Conservation (phyloP, 164 flowering plant genomes). For the Annona cherimola region DNA sequence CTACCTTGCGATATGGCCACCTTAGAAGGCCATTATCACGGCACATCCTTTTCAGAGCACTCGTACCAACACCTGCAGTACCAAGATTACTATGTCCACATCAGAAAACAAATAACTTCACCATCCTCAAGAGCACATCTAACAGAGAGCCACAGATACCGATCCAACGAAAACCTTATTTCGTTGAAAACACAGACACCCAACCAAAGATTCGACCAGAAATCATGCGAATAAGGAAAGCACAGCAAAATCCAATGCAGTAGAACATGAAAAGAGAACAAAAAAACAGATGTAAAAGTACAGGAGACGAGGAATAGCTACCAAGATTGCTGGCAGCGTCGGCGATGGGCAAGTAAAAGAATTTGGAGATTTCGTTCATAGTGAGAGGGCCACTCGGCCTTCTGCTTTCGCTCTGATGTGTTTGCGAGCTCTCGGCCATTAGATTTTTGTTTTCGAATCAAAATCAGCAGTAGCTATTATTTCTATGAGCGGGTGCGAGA, state of each 20-base stretch:
- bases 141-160: neutral
- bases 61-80: conserved; percentile 41
- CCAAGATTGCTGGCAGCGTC: conserved; percentile 52
- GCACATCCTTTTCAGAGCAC: conserved; percentile 46
- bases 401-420: conserved; percentile 6
- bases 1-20: conserved; percentile 62
- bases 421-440: neutral
- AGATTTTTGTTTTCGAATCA: neutral
- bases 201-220: neutral
- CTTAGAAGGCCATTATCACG: conserved; percentile 49
- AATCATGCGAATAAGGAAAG: neutral
- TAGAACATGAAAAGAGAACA: neutral
- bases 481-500: neutral
- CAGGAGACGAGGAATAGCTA: conserved; percentile 4
- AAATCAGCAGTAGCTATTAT: neutral
- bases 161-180: neutral
- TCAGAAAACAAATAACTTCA: neutral
- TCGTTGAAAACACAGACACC: neutral
- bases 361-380: conserved; percentile 34
- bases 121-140: neutral
- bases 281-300: neutral
- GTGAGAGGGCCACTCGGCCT: conserved; percentile 12
- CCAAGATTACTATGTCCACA: neutral
- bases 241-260: neutral
- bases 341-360: conserved; percentile 39